phyloP scores from a whole-genome alignment of 805 yeast species.

The Suhomyces prunicola region DNA sequence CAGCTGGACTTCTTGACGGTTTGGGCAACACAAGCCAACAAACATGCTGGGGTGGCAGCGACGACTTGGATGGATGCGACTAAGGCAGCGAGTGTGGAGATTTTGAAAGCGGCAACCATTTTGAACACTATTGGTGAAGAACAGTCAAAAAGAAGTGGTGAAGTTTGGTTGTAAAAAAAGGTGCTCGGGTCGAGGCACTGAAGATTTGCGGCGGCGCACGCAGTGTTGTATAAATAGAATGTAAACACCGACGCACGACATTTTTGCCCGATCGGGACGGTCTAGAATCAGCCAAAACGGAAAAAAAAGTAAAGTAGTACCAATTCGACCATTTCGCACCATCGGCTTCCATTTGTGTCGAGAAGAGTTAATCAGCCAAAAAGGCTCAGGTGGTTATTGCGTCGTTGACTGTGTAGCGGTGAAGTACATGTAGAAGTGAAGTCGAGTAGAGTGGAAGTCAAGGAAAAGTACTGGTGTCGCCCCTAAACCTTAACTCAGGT shows the following conservation, averaged over 20 bases:
- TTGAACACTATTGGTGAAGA: neutral
- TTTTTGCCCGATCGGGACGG: constrained; percentile 2
- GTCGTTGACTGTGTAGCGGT: too few relatives aligned
- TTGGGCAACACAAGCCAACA: constrained; percentile 81
- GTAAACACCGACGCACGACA: constrained; percentile 6
- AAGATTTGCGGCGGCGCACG: neutral
- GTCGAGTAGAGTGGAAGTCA: too few relatives aligned
- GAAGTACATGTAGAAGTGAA: too few relatives aligned
- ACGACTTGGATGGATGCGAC: constrained; percentile 40
- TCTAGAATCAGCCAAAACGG: neutral
- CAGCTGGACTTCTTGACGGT: constrained; percentile 60
- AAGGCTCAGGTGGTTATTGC: too few relatives aligned
- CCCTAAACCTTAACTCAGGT: too few relatives aligned
- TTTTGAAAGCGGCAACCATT: constrained; percentile 15
- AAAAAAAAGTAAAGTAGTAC: neutral
- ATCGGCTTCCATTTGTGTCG: neutral
- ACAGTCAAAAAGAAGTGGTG: constrained; percentile 5
- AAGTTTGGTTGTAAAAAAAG: neutral
- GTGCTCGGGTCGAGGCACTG: neutral
- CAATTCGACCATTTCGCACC: neutral
- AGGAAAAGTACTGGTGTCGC: too few relatives aligned
- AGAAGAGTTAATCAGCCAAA: too few relatives aligned
- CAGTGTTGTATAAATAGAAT: neutral
- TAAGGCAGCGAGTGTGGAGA: constrained; percentile 28
- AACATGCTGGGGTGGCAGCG: constrained; percentile 83